Evolutionary conservation across 108 stramenopile genomes (phyloP).

Genomic region (Cyclotella baltica): DNA sequence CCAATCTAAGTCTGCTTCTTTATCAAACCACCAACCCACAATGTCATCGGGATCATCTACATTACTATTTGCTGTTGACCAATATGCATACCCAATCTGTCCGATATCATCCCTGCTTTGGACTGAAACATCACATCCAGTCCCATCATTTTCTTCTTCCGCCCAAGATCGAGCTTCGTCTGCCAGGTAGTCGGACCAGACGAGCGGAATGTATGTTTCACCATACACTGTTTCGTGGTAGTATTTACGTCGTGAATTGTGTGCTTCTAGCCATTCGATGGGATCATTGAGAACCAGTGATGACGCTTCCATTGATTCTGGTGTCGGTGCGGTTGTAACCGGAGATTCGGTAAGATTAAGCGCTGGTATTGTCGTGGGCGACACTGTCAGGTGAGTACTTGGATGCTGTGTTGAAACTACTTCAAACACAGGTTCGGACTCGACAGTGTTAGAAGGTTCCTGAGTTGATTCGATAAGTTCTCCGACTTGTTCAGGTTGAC

Average conservation of each 20-base stretch:
- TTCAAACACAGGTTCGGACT: no score
- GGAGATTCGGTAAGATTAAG: neutral
- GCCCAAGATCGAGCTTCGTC: conserved; percentile 27
- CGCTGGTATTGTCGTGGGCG: no score
- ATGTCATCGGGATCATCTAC: conserved; percentile 13
- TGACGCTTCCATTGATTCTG: neutral
- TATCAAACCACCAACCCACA: conserved; percentile 9
- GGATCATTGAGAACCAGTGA: neutral
- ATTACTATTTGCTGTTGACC: neutral
- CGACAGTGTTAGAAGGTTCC: no score
- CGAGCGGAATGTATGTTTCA: conserved; percentile 28
- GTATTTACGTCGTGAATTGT: conserved; percentile 26
- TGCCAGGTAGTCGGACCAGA: conserved; percentile 40
- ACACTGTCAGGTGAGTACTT: no score
- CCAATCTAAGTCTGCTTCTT: neutral
- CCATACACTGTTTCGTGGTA: conserved; percentile 27
- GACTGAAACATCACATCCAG: neutral
- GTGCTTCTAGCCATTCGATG: conserved; percentile 19
- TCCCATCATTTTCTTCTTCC: conserved; percentile 14
- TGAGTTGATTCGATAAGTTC: no score
- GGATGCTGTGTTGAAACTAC: no score
- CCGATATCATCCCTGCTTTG: conserved; percentile 20
- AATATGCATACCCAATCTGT: neutral
- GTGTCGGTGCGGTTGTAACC: neutral
- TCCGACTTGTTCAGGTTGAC: no score